Evolutionary conservation across 2,329 filamentous ascomycete genomes (phyloP).

Genomic region (Phialophora macrospora): DNA sequence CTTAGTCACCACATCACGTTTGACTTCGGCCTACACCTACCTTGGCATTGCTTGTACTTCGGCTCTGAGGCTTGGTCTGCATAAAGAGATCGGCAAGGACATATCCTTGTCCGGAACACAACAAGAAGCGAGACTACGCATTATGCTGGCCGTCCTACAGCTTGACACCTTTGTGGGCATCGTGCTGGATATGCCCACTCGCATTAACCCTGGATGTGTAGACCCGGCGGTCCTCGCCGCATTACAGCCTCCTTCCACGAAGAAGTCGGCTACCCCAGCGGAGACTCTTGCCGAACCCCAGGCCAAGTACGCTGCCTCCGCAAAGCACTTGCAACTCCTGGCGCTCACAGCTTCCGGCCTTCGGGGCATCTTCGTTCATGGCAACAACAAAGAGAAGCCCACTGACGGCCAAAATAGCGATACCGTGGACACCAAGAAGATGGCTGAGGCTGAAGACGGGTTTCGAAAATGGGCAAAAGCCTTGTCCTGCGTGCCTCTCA

Average conservation of each 20-base stretch:
- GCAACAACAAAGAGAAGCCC: not conserved
- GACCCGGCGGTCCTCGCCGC: constrained; percentile 19
- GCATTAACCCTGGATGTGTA: constrained; percentile 30
- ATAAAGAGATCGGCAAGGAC: constrained; percentile 24
- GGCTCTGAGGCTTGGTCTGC: constrained; percentile 31
- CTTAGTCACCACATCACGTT: constrained; percentile 32
- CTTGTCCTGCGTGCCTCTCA: constrained; percentile 18
- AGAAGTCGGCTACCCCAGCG: constrained; percentile 4
- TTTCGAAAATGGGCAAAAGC: constrained; percentile 32
- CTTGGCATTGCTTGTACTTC: constrained; percentile 34
- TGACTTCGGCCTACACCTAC: constrained; percentile 31
- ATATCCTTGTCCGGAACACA: constrained; percentile 18
- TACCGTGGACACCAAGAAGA: constrained; percentile 25
- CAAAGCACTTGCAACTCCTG: constrained; percentile 25
- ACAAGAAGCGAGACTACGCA: constrained; percentile 23
- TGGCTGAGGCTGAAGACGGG: constrained; percentile 27
- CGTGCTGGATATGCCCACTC: constrained; percentile 32
- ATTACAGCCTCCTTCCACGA: constrained; percentile 15
- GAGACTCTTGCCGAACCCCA: constrained; percentile 18
- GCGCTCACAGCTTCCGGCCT: constrained; percentile 17
- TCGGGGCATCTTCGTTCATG: constrained; percentile 13
- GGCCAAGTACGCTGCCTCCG: constrained; percentile 22
- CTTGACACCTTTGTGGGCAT: constrained; percentile 34
- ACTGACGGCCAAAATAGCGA: constrained; percentile 4
- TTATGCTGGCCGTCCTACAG: constrained; percentile 30